Conservation (phyloP, 169 alveolate genomes). For the Plasmodium blacklocki region DNA sequence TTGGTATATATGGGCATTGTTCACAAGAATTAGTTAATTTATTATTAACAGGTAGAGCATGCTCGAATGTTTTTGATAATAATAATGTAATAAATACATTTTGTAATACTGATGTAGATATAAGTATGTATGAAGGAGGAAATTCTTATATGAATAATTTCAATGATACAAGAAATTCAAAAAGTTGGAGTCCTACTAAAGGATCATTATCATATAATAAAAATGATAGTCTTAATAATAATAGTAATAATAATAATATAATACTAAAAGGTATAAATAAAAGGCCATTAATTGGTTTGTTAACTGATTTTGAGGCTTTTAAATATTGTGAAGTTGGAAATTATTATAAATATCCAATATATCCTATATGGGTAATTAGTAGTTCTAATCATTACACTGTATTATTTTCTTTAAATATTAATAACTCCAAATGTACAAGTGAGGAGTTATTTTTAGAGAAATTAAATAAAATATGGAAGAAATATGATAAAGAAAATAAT, state of each 20-base stretch:
- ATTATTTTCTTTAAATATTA: conserved; percentile 76
- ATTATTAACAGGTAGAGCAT: conserved; percentile 86
- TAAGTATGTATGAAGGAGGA: conserved; percentile 29
- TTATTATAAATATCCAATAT: conserved; percentile 84
- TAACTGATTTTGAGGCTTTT: conserved; percentile 88
- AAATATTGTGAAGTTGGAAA: conserved; percentile 88
- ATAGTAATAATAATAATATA: conserved; percentile 35
- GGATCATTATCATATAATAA: not conserved
- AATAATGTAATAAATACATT: conserved; percentile 77
- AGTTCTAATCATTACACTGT: conserved; percentile 87
- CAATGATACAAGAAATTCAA: conserved; percentile 2
- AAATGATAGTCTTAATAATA: conserved; percentile 1
- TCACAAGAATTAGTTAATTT: conserved; percentile 88
- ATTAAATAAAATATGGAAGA: conserved; percentile 76
- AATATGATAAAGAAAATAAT: conserved; percentile 81
- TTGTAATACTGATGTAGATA: conserved; percentile 25
- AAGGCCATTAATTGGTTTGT: conserved; percentile 82
- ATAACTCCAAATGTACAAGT: conserved; percentile 68
- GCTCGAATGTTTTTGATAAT: conserved; percentile 89
- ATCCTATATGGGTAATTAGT: conserved; percentile 87
- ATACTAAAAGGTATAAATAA: conserved; percentile 84
- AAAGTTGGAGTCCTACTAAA: not conserved
- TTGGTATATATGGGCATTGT: conserved; percentile 87
- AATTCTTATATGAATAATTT: conserved; percentile 7
- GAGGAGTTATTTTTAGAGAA: conserved; percentile 48